Conservation (phyloP, 441 rosid genomes). For the Sinapis alba region DNA sequence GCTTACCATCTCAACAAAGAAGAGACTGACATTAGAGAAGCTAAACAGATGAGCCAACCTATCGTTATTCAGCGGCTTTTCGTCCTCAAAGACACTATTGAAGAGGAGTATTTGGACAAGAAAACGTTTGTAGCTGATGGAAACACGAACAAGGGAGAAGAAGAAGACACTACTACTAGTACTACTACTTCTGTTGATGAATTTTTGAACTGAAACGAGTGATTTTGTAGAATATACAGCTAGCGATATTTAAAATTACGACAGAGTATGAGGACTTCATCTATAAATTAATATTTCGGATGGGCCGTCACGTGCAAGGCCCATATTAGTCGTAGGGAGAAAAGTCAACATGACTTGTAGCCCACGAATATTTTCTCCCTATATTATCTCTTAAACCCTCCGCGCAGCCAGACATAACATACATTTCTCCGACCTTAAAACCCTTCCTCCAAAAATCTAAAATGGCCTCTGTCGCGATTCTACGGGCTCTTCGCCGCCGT, state of each 20-base stretch:
- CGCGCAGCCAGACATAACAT: constrained; percentile 27
- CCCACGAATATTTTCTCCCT: constrained; percentile 22
- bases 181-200: constrained; percentile 41
- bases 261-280: neutral
- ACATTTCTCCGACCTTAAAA: constrained; percentile 29
- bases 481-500: constrained; percentile 54
- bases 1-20: constrained; percentile 81
- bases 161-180: neutral
- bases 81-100: constrained; percentile 81
- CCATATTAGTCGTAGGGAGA: neutral
- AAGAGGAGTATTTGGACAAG: constrained; percentile 77
- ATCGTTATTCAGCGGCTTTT: constrained; percentile 81
- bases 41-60: constrained; percentile 77
- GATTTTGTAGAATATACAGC: neutral
- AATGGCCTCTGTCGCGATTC: constrained; percentile 57
- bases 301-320: neutral
- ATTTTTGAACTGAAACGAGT: constrained; percentile 28
- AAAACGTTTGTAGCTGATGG: constrained; percentile 32
- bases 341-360: constrained; percentile 21
- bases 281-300: neutral
- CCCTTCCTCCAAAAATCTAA: constrained; percentile 18
- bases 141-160: constrained; percentile 37
- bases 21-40: constrained; percentile 85
- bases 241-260: neutral
- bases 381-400: constrained; percentile 35